A percentile compares a stretch with the other conserved stretches of the same genome.
Conservation (phyloP, 768 basidiomycete genomes). For the Macrolepiota fuliginosa region DNA sequence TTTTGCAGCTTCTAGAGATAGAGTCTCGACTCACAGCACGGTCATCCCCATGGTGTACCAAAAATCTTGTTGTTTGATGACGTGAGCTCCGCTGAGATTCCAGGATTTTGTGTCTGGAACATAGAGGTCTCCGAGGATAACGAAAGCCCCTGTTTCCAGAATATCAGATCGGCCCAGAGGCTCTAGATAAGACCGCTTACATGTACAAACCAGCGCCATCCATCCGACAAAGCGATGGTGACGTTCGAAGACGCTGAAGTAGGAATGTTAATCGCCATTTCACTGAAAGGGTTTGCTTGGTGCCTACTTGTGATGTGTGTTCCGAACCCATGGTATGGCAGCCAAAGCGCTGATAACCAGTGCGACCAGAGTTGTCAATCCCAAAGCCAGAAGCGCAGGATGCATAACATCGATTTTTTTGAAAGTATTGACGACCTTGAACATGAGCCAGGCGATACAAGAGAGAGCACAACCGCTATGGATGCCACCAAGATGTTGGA, state of each 20-base stretch:
- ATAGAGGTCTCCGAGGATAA: conserved; percentile 65
- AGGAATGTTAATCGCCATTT: not conserved
- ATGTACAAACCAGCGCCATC: conserved; percentile 54
- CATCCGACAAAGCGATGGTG: conserved; percentile 81
- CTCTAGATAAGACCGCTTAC: conserved; percentile 20
- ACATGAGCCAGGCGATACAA: conserved; percentile 67
- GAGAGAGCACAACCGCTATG: conserved; percentile 75
- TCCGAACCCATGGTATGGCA: conserved; percentile 79
- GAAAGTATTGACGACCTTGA: conserved; percentile 59
- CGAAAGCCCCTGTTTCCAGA: conserved; percentile 50
- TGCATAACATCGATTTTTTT: conserved; percentile 45
- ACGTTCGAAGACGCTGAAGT: conserved; percentile 67
- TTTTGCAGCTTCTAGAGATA: conserved; percentile 1
- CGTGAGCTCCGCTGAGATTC: conserved; percentile 49
- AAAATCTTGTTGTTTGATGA: conserved; percentile 71
- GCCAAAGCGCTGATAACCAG: conserved; percentile 59
- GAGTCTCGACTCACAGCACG: conserved; percentile 48
- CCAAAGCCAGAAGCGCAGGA: conserved; percentile 57
- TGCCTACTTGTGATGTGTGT: conserved; percentile 75
- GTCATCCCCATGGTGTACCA: conserved; percentile 79
- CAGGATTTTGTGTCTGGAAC: conserved; percentile 53
- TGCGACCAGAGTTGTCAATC: conserved; percentile 54
- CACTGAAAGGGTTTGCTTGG: not conserved
- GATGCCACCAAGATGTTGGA: conserved; percentile 81
- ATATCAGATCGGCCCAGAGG: not conserved